phyloP scores from a whole-genome alignment of 176 grass and related monocot genomes.

The Eragrostis curvula region DNA sequence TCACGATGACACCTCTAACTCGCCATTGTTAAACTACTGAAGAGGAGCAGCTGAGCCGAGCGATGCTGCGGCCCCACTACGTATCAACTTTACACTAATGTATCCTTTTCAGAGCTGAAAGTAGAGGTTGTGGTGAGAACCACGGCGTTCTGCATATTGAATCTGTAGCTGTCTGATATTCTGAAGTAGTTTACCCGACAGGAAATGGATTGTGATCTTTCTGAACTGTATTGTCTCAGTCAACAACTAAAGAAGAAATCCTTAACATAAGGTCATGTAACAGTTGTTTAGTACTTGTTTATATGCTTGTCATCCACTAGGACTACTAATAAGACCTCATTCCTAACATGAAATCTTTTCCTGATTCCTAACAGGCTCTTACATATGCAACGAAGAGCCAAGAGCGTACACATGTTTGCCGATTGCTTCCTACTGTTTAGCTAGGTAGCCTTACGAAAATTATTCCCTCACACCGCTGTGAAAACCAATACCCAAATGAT shows the following conservation, averaged over 20 bases:
- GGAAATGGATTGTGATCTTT: slow-evolving; percentile 10
- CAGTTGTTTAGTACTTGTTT: not conserved
- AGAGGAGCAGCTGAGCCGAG: slow-evolving; percentile 13
- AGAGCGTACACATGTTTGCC: too few species aligned
- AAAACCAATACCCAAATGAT: too few species aligned
- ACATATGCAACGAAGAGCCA: not conserved
- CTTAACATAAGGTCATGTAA: not conserved
- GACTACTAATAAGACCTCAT: not conserved
- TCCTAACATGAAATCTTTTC: not conserved
- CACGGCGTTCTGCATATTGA: not conserved
- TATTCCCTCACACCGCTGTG: too few species aligned
- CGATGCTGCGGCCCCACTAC: not conserved
- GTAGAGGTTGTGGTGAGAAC: not conserved
- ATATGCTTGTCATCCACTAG: too few species aligned
- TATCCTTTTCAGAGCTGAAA: not conserved
- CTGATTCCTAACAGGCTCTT: not conserved
- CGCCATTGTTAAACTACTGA: slow-evolving; percentile 34
- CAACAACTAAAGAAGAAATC: not conserved
- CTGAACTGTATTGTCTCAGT: not conserved
- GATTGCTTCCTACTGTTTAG: too few species aligned
- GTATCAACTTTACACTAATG: slow-evolving; percentile 9
- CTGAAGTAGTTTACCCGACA: not conserved
- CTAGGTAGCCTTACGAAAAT: too few species aligned
- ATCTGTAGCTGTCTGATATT: not conserved
- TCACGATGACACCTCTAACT: not conserved